Evolutionary conservation across 78 protist genomes (phyloP).

Genomic region (Creolimax fragrantissima): DNA sequence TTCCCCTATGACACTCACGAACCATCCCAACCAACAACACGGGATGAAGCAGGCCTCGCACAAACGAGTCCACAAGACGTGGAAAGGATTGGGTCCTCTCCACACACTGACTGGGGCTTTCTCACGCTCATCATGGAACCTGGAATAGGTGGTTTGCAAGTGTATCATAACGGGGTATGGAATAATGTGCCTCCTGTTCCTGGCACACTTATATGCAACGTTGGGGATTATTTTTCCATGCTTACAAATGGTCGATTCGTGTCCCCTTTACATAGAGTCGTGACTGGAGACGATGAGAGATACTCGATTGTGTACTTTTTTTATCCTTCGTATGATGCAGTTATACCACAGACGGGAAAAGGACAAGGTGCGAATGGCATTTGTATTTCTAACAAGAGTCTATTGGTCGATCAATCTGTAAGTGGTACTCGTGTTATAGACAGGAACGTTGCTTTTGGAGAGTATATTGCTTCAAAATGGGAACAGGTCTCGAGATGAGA

Average conservation of each 20-base stretch:
- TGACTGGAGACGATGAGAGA: not conserved
- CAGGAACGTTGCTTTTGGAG: not conserved
- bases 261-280: not conserved
- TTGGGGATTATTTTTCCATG: not conserved
- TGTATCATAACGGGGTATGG: not conserved
- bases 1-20: not conserved
- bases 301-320: not conserved
- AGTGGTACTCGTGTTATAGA: not conserved
- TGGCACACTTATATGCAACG: not conserved
- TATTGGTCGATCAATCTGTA: not conserved
- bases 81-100: not conserved
- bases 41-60: too few species aligned
- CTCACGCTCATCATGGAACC: not conserved
- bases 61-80: too few species aligned
- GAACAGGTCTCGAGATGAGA: not conserved
- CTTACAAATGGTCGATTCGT: not conserved
- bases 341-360: not conserved
- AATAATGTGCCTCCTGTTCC: not conserved
- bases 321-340: not conserved
- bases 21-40: not conserved
- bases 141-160: not conserved
- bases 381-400: not conserved
- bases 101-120: not conserved
- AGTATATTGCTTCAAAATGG: not conserved
- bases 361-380: not conserved